Percentiles rank a stretch among this genome's conserved stretches.
Conservation (phyloP, 2,329 filamentous ascomycete genomes). For the Sphaerostilbella broomeana region DNA sequence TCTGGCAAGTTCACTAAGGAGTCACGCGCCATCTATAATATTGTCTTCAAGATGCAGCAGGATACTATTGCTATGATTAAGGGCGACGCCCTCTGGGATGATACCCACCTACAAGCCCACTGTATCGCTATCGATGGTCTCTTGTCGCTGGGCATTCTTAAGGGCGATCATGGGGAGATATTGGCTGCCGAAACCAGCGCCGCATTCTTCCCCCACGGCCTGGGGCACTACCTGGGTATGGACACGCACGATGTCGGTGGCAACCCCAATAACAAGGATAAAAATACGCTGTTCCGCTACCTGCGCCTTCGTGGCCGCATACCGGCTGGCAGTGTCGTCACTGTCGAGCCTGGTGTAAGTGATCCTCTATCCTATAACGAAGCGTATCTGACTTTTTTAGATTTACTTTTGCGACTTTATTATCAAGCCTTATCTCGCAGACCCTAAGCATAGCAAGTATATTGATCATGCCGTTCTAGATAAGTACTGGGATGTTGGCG, state of each 20-base stretch:
- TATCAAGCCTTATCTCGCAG: conserved; percentile 69
- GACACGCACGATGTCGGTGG: conserved; percentile 87
- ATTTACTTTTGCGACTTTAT: conserved; percentile 91
- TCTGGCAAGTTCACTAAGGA: conserved; percentile 63
- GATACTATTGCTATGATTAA: conserved; percentile 68
- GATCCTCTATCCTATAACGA: not conserved
- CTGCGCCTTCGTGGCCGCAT: conserved; percentile 70
- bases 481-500: conserved; percentile 76
- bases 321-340: conserved; percentile 77
- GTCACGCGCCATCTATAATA: conserved; percentile 68
- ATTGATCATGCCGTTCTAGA: conserved; percentile 69
- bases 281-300: conserved; percentile 80
- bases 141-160: conserved; percentile 66
- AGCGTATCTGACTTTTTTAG: conserved; percentile 28
- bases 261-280: conserved; percentile 69
- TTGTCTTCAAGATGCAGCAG: conserved; percentile 82
- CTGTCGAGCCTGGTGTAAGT: conserved; percentile 84
- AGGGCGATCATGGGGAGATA: conserved; percentile 63
- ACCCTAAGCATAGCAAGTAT: conserved; percentile 65
- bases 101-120: conserved; percentile 74
- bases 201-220: conserved; percentile 86
- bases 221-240: conserved; percentile 87
- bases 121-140: conserved; percentile 76
- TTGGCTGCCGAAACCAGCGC: conserved; percentile 72
- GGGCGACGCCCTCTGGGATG: conserved; percentile 71